phyloP scores from a whole-genome alignment of 306 rosid species.

The Mucuna pruriens region DNA sequence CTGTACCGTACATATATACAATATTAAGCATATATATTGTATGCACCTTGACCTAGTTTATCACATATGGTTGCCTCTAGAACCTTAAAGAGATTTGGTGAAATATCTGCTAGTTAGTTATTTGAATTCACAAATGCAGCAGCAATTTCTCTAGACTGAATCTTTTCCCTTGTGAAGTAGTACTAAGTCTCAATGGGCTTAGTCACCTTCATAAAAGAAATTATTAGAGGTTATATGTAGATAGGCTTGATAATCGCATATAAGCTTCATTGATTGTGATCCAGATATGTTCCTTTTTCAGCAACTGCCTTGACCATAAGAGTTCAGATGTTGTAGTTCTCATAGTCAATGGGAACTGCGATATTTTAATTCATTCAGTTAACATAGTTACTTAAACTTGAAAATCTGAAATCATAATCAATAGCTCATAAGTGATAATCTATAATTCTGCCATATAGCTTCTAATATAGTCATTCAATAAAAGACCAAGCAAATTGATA shows the following conservation, averaged over 20 bases:
- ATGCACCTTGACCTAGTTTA: neutral
- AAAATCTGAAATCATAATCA: neutral
- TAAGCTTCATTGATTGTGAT: neutral
- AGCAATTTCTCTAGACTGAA: neutral
- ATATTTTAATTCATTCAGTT: neutral
- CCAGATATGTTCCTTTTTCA: neutral
- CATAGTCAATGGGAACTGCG: neutral
- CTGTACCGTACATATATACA: neutral
- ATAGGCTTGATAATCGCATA: neutral
- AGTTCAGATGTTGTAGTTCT: neutral
- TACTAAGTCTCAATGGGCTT: neutral
- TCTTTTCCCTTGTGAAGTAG: neutral
- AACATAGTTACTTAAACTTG: neutral
- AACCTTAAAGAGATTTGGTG: neutral
- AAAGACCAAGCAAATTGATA: neutral
- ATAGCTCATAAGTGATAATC: neutral
- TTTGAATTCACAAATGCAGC: neutral
- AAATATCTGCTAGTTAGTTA: neutral
- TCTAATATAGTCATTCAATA: neutral
- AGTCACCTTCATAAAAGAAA: neutral
- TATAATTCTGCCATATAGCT: neutral
- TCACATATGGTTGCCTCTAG: neutral
- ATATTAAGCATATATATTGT: neutral
- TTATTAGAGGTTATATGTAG: neutral
- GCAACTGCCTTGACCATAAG: neutral